phyloP scores from a whole-genome alignment of 805 yeast species.

The Hanseniaspora pseudoguilliermondii region DNA sequence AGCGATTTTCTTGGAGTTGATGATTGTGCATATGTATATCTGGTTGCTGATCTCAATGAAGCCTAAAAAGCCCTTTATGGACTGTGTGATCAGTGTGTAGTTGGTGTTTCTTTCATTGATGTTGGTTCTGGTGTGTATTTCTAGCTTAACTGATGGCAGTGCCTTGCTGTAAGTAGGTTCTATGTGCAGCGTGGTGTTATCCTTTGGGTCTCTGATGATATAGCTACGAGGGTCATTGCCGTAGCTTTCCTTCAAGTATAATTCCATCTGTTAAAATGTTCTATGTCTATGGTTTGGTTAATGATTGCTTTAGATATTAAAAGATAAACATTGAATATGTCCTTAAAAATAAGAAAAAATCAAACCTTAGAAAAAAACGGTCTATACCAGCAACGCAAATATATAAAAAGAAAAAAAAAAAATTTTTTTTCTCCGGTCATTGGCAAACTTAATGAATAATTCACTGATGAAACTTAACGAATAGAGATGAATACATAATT shows the following conservation, averaged over 20 bases:
- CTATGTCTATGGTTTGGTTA: too few relatives aligned
- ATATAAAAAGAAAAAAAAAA: too few relatives aligned
- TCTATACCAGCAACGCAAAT: too few relatives aligned
- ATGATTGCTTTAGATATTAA: too few relatives aligned
- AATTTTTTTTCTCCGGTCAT: too few relatives aligned
- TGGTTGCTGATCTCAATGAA: constrained; percentile 56
- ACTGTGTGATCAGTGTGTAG: neutral
- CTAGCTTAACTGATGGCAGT: constrained; percentile 1
- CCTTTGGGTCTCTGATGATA: constrained; percentile 7
- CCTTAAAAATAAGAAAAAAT: too few relatives aligned
- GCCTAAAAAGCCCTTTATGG: constrained; percentile 62
- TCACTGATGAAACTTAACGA: too few relatives aligned
- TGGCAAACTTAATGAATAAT: too few relatives aligned
- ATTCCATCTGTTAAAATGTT: neutral
- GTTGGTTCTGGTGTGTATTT: constrained; percentile 5
- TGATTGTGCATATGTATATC: constrained; percentile 64
- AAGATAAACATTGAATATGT: too few relatives aligned
- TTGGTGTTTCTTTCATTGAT: constrained; percentile 5
- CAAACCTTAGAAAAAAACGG: too few relatives aligned
- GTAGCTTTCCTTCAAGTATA: neutral
- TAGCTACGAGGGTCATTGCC: neutral
- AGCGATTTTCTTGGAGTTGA: constrained; percentile 68
- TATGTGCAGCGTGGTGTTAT: constrained; percentile 8
- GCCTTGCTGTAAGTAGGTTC: neutral
- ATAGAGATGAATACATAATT: too few relatives aligned